Evolutionary conservation across 352 stramenopile species (phyloP), one percentile per base, ranked within the genome.

Genomic region (Saprolegnia parasitica): DNA sequence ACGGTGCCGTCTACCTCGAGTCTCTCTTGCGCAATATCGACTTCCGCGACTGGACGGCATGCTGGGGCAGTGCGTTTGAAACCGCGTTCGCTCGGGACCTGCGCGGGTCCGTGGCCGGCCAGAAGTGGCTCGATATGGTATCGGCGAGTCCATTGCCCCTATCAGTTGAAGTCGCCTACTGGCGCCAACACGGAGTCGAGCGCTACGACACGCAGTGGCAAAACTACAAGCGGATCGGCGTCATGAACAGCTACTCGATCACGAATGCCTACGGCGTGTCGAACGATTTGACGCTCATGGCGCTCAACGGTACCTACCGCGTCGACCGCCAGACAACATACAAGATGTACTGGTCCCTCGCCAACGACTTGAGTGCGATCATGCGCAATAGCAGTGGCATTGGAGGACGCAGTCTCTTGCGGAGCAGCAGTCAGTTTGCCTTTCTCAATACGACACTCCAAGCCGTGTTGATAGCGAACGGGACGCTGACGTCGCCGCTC

Each of bases 1-100:
- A 67, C 32, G 61, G 61, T 8, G 61, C 61, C 26, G 61, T 67
- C 16, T 67, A 56, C 32, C 61, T 67, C 18, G 61, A 67, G 16
- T 39, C 61, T 18, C 18, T 55, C 5, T 37, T 55, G 37, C 15
- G 61, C 15, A 67, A 67, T 18, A n/a, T 67, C 26, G 26, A 67
- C n/a, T 49, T 10, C 21, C 23, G 56, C 11, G 35, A 50, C 15
- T 67, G 15, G 16, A 56, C 8, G 29, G 1, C 1, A 16, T 56
- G 56, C 18, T 67, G 61, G 61, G 61, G 61, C 42, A 29, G 3
- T 37, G 61, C 49, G 13, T 67, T 67, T 56, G 61, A 67, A 8
- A 29, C 21, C 0, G 45, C 49, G 10, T 20, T 56, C 40, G 39
- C 39, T 0, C 15, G 16, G 20, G 58, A 66, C n/a, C 24, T 66